phyloP scores from a whole-genome alignment of 371 early-diverging fungal genomes.

The Mucor irregularis region DNA sequence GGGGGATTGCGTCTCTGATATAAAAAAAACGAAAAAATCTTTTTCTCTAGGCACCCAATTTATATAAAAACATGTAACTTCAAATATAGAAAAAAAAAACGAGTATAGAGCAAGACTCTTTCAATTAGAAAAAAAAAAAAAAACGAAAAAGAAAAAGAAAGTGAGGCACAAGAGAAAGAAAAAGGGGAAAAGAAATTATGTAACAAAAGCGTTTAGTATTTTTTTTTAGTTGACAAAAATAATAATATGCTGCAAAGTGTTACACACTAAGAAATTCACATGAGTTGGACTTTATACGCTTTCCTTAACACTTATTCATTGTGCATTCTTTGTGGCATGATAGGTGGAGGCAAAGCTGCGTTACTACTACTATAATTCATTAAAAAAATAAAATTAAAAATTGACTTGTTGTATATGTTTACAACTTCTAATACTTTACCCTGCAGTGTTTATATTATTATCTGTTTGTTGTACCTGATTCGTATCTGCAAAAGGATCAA shows the following conservation, averaged over 20 bases:
- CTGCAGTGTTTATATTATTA: conserved; percentile 23
- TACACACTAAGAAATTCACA: conserved; percentile 2
- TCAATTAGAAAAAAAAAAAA: conserved; percentile 4
- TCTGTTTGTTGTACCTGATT: conserved; percentile 5
- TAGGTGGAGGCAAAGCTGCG: conserved; percentile 34
- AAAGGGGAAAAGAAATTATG: neutral
- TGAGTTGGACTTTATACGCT: no score
- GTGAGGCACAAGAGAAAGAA: neutral
- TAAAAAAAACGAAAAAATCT: neutral
- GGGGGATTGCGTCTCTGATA: neutral
- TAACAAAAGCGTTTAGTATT: neutral
- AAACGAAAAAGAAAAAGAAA: neutral
- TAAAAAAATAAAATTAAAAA: neutral
- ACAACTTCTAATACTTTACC: no score
- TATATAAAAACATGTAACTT: conserved; percentile 3
- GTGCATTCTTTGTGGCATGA: conserved; percentile 44
- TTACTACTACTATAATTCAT: conserved; percentile 7
- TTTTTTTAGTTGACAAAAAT: neutral
- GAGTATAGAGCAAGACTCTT: neutral
- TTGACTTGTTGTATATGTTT: neutral
- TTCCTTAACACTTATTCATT: no score
- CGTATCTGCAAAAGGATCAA: conserved; percentile 48
- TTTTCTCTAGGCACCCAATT: neutral
- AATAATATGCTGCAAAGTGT: conserved; percentile 9
- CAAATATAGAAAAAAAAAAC: neutral